Evolutionary conservation across 2,329 filamentous ascomycete species (phyloP).

Genomic region (Aspergillus transmontanensis): DNA sequence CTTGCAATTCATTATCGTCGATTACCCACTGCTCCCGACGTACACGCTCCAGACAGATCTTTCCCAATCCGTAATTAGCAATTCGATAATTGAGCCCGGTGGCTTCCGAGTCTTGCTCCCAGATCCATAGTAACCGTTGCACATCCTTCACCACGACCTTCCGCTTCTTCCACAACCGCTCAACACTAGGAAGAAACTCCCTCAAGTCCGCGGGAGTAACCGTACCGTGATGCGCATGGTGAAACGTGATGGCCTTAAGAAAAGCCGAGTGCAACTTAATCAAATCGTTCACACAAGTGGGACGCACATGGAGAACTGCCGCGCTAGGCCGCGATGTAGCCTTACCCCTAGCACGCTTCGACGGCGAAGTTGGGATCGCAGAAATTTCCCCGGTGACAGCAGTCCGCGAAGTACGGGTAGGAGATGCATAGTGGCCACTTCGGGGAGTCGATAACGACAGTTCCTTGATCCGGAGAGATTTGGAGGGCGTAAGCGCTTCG

Average conservation of each 20-base stretch:
- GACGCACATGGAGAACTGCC: constrained; percentile 26
- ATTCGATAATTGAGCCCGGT: constrained; percentile 36
- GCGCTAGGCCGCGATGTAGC: constrained; percentile 16
- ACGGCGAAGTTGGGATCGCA: constrained; percentile 26
- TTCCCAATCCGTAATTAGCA: constrained; percentile 44
- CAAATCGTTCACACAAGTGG: constrained; percentile 51
- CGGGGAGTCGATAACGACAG: constrained; percentile 37
- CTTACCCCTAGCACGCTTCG: constrained; percentile 23
- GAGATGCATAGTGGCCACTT: constrained; percentile 30
- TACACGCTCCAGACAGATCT: constrained; percentile 40
- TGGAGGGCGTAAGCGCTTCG: constrained; percentile 33
- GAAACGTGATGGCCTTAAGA: constrained; percentile 67
- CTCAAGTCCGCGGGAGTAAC: constrained; percentile 65
- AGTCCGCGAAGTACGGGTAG: constrained; percentile 12
- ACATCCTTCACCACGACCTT: constrained; percentile 67
- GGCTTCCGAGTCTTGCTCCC: constrained; percentile 42
- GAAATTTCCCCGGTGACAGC: not conserved
- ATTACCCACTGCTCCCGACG: constrained; percentile 13
- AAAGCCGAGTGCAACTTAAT: constrained; percentile 68
- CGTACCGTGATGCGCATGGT: constrained; percentile 69
- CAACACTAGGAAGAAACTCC: constrained; percentile 63
- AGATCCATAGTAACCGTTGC: constrained; percentile 67
- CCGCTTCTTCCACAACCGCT: constrained; percentile 72
- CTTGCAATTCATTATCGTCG: constrained; percentile 50
- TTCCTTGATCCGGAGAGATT: constrained; percentile 36